phyloP scores from a whole-genome alignment of 345 rosid species.

The Zanthoxylum bungeanum region DNA sequence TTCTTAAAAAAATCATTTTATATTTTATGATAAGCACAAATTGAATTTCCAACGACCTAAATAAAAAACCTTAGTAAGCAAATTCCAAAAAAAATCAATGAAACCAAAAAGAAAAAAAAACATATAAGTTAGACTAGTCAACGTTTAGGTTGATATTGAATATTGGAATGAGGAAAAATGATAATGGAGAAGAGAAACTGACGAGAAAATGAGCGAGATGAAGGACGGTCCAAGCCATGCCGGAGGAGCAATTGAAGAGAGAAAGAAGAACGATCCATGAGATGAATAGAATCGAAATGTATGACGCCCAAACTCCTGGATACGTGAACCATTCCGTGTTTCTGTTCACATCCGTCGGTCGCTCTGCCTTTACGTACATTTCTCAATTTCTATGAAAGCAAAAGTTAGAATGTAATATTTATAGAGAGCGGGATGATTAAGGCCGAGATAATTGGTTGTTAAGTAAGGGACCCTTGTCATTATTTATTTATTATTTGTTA shows the following conservation, averaged over 20 bases:
- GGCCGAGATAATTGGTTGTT: slow-evolving; percentile 1
- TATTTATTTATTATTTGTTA: too few relatives aligned
- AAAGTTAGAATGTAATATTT: neutral
- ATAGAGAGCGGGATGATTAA: neutral
- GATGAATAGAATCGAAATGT: slow-evolving; percentile 67
- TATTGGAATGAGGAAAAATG: too few relatives aligned
- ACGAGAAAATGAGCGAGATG: slow-evolving; percentile 64
- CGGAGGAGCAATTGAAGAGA: slow-evolving; percentile 62
- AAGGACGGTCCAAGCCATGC: too few relatives aligned
- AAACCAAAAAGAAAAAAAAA: too few relatives aligned
- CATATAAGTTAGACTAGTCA: too few relatives aligned
- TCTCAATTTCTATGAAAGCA: neutral
- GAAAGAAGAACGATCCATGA: slow-evolving; percentile 73
- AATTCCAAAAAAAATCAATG: too few relatives aligned
- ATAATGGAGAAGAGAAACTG: slow-evolving; percentile 8
- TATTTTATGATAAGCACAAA: too few relatives aligned
- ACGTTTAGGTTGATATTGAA: too few relatives aligned
- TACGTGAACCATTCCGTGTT: slow-evolving; percentile 95
- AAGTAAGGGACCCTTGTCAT: neutral
- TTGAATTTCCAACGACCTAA: too few relatives aligned
- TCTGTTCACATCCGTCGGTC: slow-evolving; percentile 81
- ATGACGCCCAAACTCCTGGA: too few relatives aligned
- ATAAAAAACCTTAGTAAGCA: too few relatives aligned
- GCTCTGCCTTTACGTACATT: slow-evolving; percentile 70
- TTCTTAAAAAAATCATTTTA: too few relatives aligned